phyloP scores from a whole-genome alignment of 192 early-diverging fungal species.

The Coemansia javaensis region DNA sequence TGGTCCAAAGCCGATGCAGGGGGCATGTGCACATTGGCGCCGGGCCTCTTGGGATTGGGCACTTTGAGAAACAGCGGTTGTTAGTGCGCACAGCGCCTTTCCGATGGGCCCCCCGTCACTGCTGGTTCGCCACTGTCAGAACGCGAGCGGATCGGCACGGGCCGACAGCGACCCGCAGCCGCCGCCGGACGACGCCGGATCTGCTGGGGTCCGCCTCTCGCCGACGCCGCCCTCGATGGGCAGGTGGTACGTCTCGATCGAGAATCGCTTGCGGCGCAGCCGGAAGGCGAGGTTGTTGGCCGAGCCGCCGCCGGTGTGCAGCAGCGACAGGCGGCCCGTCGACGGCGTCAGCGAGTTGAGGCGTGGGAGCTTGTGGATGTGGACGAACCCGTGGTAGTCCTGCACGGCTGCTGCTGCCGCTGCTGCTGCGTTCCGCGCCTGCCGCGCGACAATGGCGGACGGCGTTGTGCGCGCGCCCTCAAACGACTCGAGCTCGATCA shows the following conservation, averaged over 20 bases:
- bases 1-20: too few relatives aligned
- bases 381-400: conserved; percentile 85
- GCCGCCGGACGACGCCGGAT: too few relatives aligned
- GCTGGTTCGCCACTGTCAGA: conserved; percentile 32
- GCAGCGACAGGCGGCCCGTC: conserved; percentile 63
- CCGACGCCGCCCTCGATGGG: conserved; percentile 89
- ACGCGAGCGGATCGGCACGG: conserved; percentile 50
- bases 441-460: conserved; percentile 49
- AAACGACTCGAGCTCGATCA: conserved; percentile 90
- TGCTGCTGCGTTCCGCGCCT: conserved; percentile 28
- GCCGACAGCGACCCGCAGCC: conserved; percentile 50
- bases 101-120: too few relatives aligned
- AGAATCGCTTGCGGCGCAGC: conserved; percentile 82
- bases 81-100: too few relatives aligned
- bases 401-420: conserved; percentile 50
- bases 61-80: too few relatives aligned
- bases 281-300: conserved; percentile 82
- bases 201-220: conserved; percentile 51
- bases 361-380: conserved; percentile 75
- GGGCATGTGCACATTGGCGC: too few relatives aligned
- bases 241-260: conserved; percentile 86
- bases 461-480: conserved; percentile 56
- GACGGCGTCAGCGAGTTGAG: conserved; percentile 71
- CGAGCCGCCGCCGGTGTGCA: conserved; percentile 52
- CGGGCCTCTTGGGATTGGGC: too few relatives aligned